phyloP scores from a whole-genome alignment of 129 eudicot genomes.

The Tanacetum coccineum region DNA sequence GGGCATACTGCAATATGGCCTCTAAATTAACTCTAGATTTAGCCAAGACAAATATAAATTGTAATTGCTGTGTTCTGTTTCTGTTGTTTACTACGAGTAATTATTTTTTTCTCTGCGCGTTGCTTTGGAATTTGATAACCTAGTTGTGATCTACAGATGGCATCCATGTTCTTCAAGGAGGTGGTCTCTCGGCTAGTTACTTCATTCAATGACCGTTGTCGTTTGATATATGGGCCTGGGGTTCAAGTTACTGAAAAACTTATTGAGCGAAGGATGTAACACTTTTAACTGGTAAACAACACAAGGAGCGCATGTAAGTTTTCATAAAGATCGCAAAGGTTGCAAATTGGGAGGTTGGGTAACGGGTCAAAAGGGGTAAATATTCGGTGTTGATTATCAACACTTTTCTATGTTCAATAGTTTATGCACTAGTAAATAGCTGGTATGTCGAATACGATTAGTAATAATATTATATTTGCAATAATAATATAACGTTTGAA shows the following conservation, averaged over 20 bases:
- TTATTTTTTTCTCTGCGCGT: neutral
- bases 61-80: neutral
- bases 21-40: neutral
- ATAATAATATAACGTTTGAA: neutral
- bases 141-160: slow-evolving; percentile 47
- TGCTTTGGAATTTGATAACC: neutral
- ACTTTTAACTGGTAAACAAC: slow-evolving; percentile 16
- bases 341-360: neutral
- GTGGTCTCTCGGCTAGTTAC: slow-evolving; percentile 74
- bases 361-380: neutral
- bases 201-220: slow-evolving; percentile 74
- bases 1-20: neutral
- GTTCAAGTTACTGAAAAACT: slow-evolving; percentile 39
- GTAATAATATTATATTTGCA: neutral
- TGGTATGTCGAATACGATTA: neutral
- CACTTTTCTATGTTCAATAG: neutral
- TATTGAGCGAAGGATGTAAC: slow-evolving; percentile 25
- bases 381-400: neutral
- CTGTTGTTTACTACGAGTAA: neutral
- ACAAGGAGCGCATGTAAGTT: slow-evolving; percentile 2
- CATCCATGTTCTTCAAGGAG: slow-evolving; percentile 87
- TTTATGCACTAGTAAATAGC: neutral
- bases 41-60: neutral
- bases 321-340: neutral
- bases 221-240: slow-evolving; percentile 80